A percentile compares a stretch with the other conserved stretches of the same genome.
Evolutionary conservation across 78 protist genomes (phyloP).

Genomic region (Monocercomonoides exilis): DNA sequence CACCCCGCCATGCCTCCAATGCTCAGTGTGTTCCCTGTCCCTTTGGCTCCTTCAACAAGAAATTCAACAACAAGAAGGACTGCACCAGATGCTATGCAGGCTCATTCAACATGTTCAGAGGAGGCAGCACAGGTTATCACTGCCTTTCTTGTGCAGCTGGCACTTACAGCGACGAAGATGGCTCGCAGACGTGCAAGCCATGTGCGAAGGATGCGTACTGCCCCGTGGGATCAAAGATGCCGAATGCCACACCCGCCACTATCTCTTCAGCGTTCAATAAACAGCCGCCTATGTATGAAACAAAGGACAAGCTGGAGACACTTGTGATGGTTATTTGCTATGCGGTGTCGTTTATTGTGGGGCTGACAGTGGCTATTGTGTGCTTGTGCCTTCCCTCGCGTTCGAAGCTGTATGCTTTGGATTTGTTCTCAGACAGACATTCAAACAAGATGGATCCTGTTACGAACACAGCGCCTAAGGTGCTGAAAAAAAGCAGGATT

Average conservation of each 20-base stretch:
- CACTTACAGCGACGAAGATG: too few species aligned
- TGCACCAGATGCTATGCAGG: too few species aligned
- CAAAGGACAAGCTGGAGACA: background rate
- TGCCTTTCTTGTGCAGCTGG: too few species aligned
- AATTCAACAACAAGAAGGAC: too few species aligned
- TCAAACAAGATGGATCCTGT: background rate
- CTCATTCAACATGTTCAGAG: too few species aligned
- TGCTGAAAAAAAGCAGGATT: background rate
- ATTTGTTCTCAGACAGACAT: background rate
- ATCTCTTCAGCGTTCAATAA: background rate
- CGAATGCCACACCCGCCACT: background rate
- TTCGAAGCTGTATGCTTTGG: background rate
- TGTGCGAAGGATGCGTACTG: background rate
- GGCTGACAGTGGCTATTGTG: background rate
- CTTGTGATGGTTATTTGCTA: background rate
- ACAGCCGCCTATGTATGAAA: background rate
- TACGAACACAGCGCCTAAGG: background rate
- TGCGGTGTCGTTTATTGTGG: background rate
- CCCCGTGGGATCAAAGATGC: background rate
- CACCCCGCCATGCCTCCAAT: too few species aligned
- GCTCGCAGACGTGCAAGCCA: too few species aligned
- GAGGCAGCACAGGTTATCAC: too few species aligned
- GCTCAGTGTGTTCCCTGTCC: too few species aligned
- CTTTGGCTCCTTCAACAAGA: too few species aligned
- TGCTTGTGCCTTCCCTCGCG: background rate